Evolutionary conservation across 2,329 filamentous ascomycete genomes (phyloP).

Genomic region (Leptodontidium sp.): DNA sequence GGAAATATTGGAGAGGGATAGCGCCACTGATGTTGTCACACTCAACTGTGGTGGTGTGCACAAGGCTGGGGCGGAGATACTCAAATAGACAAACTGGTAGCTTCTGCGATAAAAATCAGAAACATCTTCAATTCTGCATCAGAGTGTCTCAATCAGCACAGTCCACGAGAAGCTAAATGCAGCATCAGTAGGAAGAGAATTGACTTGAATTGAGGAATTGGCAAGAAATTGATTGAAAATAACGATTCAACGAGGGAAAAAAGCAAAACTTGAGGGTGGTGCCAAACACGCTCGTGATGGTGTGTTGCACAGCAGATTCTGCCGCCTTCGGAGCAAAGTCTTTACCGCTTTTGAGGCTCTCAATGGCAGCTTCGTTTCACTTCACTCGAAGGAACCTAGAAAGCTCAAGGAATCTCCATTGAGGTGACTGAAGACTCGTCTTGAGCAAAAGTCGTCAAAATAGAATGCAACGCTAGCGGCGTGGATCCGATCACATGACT

Average conservation of each 20-base stretch:
- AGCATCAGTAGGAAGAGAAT: no score
- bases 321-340: not conserved
- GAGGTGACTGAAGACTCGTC: not conserved
- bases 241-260: not conserved
- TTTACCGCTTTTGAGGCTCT: not conserved
- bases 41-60: no score
- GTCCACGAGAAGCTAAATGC: no score
- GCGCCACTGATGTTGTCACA: no score
- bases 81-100: no score
- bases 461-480: not conserved
- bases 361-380: not conserved
- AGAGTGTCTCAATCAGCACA: no score
- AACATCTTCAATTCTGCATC: no score
- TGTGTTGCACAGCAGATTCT: not conserved
- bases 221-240: not conserved
- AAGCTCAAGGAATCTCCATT: not conserved
- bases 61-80: no score
- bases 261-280: not conserved
- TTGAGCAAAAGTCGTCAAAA: not conserved
- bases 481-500: not conserved
- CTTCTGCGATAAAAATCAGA: no score
- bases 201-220: no score
- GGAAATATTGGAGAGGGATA: no score
- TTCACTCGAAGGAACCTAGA: not conserved
- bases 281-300: not conserved